Conservation (phyloP, 75 land plant genomes). For the Isoetes taiwanensis region DNA sequence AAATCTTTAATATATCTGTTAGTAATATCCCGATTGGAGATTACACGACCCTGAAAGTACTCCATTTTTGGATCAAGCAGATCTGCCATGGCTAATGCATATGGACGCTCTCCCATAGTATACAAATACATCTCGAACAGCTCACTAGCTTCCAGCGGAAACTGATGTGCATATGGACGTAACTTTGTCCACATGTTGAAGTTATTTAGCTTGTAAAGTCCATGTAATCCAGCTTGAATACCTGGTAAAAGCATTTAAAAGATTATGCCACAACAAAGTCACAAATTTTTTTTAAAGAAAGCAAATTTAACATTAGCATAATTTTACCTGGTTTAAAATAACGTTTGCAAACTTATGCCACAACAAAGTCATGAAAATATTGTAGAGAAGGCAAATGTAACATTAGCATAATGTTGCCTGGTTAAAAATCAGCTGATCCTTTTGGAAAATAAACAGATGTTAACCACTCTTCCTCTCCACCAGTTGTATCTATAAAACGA, state of each 20-base stretch:
- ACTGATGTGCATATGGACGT: constrained; percentile 70
- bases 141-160: constrained; percentile 60
- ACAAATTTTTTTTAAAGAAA: no score
- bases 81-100: constrained; percentile 75
- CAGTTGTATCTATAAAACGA: constrained; percentile 31
- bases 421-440: not conserved
- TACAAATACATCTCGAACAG: constrained; percentile 92
- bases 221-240: no score
- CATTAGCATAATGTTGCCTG: not conserved
- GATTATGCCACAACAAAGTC: no score
- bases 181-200: constrained; percentile 87
- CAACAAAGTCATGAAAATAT: no score
- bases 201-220: constrained; percentile 39
- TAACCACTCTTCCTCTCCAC: constrained; percentile 40
- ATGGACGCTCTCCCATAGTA: constrained; percentile 83
- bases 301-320: no score
- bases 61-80: constrained; percentile 66
- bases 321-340: no score
- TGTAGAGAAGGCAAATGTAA: no score
- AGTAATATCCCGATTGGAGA: constrained; percentile 80
- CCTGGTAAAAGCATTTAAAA: no score
- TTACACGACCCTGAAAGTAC: constrained; percentile 61
- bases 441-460: constrained; percentile 28
- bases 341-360: no score
- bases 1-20: constrained; percentile 74